Base-by-base conservation (phyloP, 371 early-diverging fungal genomes). In the Rhizopus stolonifer region DNA sequence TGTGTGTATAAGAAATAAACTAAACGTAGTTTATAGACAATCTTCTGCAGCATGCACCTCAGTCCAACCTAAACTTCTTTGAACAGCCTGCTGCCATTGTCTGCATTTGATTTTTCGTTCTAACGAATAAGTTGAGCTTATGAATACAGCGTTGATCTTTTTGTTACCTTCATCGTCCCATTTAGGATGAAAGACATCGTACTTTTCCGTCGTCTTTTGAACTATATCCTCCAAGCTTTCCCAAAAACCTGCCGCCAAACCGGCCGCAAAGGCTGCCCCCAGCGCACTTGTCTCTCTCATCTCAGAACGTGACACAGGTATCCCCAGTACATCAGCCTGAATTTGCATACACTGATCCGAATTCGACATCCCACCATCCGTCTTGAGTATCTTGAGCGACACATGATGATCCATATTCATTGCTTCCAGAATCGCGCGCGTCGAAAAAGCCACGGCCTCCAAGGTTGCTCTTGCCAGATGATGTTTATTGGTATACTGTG, bases 221-320 rank as follows among this genome's bases (percentile, higher is more conserved):
- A 51, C 56, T 14, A 82, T 65, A 17, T 70, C 65, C 7, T 72
- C 62, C 2, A 60, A 52, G 65, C 70, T 65, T 49, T 77, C 49
- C 90, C 91, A 93, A 21, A 91, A 69, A 8, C 91, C 92, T 23
- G 87, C 80, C 8, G 84, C 92, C 11, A 86, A 70, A 5, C 92
- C 97, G 14, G 98, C 96, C 8, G 94, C 98, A 29, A 93, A 79
- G 0, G 98, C 98, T 14, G 96, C 96, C 21, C 98, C 98, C 18
- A 95, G 69, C 0, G 94, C 95, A 3, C 96, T 95, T 19, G 92
- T 91, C 67, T 97, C 96, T 29, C 85, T 77, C 94, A 95, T 94
- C 19, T 70, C 72, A 0, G 98, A 95, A 22, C 98, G 83, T 29
- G 49, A 43, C 1, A 73, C 73, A 4, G 69, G 64, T 46, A 95